phyloP scores from a whole-genome alignment of 2,329 filamentous ascomycete species.

The Aureobasidium melanogenum region DNA sequence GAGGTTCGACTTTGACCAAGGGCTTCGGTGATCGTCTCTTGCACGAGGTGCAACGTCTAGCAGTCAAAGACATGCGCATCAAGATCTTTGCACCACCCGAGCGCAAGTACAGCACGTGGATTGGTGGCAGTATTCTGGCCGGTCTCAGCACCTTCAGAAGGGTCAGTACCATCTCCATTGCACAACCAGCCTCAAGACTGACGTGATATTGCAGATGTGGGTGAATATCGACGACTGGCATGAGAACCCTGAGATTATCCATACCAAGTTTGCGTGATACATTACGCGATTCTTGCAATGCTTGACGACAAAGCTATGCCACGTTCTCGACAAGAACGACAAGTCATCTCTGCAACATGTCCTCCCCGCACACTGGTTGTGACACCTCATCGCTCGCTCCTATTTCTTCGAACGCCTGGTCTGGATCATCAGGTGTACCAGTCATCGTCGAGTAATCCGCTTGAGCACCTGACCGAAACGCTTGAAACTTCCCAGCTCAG shows the following conservation, averaged over 20 bases:
- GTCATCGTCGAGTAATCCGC: constrained; percentile 4
- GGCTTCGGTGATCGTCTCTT: constrained; percentile 91
- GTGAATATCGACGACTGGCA: constrained; percentile 99
- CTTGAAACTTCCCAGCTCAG: neutral
- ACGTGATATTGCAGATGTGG: constrained; percentile 67
- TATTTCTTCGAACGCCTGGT: neutral
- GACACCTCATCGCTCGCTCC: constrained; percentile 1
- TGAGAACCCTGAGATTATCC: constrained; percentile 97
- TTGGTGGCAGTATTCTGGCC: constrained; percentile 92
- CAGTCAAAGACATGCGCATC: constrained; percentile 98
- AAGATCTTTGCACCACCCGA: constrained; percentile 98
- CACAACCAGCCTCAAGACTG: constrained; percentile 4
- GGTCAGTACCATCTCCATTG: constrained; percentile 45
- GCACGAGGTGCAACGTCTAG: constrained; percentile 83
- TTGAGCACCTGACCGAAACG: constrained; percentile 8
- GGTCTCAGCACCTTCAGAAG: constrained; percentile 97
- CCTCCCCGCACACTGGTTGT: neutral
- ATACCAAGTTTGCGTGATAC: constrained; percentile 82
- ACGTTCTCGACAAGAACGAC: neutral
- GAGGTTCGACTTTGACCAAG: constrained; percentile 91
- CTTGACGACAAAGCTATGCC: constrained; percentile 4
- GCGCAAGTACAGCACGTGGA: constrained; percentile 98
- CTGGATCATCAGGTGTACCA: neutral
- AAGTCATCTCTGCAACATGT: neutral
- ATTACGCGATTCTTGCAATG: neutral